phyloP scores from a whole-genome alignment of 2,329 filamentous ascomycete species.

The Ophiostoma sp. region DNA sequence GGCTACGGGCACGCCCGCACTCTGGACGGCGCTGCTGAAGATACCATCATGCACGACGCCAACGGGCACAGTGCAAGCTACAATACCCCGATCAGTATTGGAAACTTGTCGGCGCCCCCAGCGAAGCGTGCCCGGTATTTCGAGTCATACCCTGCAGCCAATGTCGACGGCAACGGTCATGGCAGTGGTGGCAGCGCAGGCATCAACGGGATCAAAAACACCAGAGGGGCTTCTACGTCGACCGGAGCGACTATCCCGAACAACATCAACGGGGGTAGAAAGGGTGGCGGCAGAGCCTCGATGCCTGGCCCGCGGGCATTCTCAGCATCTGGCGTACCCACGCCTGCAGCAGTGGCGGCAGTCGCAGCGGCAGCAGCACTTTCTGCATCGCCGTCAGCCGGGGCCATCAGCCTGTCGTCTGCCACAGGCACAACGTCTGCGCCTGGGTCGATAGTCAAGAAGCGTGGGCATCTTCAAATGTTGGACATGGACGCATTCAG shows the following conservation, averaged over 20 bases:
- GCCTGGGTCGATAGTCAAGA: not conserved
- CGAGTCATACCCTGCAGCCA: slow-evolving; percentile 28
- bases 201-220: not conserved
- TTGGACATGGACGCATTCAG: slow-evolving; percentile 32
- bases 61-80: not conserved
- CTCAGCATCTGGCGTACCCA: not conserved
- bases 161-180: not conserved
- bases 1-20: not conserved
- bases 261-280: slow-evolving; percentile 7
- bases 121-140: slow-evolving; percentile 41
- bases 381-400: not conserved
- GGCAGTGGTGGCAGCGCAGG: not conserved
- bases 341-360: not conserved
- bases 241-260: slow-evolving; percentile 22
- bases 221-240: slow-evolving; percentile 14
- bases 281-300: slow-evolving; percentile 8
- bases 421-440: not conserved
- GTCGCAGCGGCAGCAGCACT: not conserved
- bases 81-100: slow-evolving; percentile 4
- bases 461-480: not conserved
- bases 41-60: not conserved
- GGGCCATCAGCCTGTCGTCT: not conserved
- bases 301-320: slow-evolving; percentile 9
- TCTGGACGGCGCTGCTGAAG: not conserved
- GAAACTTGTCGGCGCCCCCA: slow-evolving; percentile 21